Percentiles rank a stretch among this genome's conserved stretches.
These are phyloP conservation scores for Cucumis hystrix DNA, from an alignment of 306 rosid genomes.

Conservation along the genomic window DNA sequence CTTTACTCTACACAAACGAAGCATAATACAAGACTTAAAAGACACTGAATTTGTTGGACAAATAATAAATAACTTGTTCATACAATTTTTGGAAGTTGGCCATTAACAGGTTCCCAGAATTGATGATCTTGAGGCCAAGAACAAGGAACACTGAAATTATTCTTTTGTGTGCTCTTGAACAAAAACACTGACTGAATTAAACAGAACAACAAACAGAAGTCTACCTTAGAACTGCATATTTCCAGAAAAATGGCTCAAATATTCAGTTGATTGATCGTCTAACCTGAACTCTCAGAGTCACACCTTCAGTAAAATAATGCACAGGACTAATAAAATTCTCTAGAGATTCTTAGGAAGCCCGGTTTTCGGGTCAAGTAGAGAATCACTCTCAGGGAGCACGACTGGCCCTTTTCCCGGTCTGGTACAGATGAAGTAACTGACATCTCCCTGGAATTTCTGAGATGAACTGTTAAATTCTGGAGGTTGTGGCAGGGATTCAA, in stretches of 20 bases:
- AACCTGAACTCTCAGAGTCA: not conserved
- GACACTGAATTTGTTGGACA: not conserved
- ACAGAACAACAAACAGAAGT: not conserved
- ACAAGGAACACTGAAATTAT: not conserved
- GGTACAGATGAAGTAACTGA: conserved; percentile 91
- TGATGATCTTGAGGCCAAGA: not conserved
- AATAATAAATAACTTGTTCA: not conserved
- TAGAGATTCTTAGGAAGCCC: conserved; percentile 61
- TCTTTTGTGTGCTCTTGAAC: not conserved
- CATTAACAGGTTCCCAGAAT: not conserved
- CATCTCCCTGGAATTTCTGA: conserved; percentile 69
- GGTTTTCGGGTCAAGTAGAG: conserved; percentile 64
- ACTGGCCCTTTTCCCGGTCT: conserved; percentile 93
- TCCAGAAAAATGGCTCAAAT: conserved; percentile 10
- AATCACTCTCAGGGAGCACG: conserved; percentile 50
- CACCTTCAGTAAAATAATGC: conserved; percentile 12
- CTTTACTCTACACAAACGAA: not conserved
- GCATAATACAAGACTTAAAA: not conserved
- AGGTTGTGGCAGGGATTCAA: conserved; percentile 64
- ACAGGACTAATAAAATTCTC: conserved; percentile 2
- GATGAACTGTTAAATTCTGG: conserved; percentile 64
- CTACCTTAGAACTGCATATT: conserved; percentile 15
- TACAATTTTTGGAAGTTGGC: not conserved
- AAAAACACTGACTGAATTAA: not conserved
- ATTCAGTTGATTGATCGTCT: conserved; percentile 6